Evolutionary conservation across 345 rosid species (phyloP).

Genomic region (Citrus trifoliata): DNA sequence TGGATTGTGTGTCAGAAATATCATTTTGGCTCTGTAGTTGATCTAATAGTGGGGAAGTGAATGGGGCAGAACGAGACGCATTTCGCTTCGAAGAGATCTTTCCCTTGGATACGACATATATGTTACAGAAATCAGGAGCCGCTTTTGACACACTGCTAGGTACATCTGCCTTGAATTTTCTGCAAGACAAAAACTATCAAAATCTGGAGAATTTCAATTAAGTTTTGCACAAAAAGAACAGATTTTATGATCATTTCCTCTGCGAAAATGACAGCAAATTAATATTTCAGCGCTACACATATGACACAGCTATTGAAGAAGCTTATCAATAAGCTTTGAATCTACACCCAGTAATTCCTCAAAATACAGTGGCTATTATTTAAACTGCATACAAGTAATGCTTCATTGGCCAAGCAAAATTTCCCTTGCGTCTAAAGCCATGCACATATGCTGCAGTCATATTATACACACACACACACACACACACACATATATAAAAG

Average conservation of each 20-base stretch:
- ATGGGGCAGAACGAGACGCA: slow-evolving; percentile 63
- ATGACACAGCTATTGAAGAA: too few species aligned
- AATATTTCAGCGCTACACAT: too few species aligned
- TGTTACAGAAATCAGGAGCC: slow-evolving; percentile 84
- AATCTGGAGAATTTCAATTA: neutral
- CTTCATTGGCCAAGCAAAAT: neutral
- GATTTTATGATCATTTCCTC: too few species aligned
- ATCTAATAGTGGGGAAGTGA: slow-evolving; percentile 52
- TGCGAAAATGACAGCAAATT: too few species aligned
- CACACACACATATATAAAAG: neutral
- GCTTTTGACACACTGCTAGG: slow-evolving; percentile 57
- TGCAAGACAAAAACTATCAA: slow-evolving; percentile 16
- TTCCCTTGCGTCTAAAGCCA: neutral
- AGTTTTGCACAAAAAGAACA: neutral
- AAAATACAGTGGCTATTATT: neutral
- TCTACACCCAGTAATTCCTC: neutral
- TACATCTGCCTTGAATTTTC: slow-evolving; percentile 68
- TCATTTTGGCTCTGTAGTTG: slow-evolving; percentile 43
- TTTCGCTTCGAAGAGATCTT: slow-evolving; percentile 55
- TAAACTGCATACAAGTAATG: neutral
- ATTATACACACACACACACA: too few species aligned
- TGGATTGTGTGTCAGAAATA: slow-evolving; percentile 27
- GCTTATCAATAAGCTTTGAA: neutral
- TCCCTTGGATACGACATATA: slow-evolving; percentile 74
- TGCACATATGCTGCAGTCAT: neutral